Percentiles rank a stretch among this genome's conserved stretches.
Evolutionary conservation across 345 rosid genomes (phyloP).

Genomic region (Mangifera indica): DNA sequence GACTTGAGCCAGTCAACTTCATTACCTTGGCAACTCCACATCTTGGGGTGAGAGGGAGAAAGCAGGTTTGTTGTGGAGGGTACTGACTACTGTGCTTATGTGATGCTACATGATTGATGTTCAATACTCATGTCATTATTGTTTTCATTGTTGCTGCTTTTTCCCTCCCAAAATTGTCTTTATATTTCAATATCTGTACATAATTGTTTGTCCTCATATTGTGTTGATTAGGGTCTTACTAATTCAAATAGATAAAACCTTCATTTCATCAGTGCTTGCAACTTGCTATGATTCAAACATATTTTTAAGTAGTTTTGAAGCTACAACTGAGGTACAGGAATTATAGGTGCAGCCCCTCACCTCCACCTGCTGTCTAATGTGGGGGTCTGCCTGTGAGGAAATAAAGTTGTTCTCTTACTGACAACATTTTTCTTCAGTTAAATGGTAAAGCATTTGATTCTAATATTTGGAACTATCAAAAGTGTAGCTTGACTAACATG

Average conservation of each 20-base stretch:
- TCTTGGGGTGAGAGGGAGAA: conserved; percentile 96
- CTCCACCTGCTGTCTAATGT: background rate
- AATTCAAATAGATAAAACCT: background rate
- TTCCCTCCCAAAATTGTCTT: background rate
- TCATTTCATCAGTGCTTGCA: background rate
- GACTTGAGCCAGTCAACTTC: conserved; percentile 88
- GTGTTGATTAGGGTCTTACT: background rate
- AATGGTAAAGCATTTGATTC: background rate
- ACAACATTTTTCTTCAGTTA: no score
- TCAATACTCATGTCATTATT: background rate
- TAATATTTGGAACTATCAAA: background rate
- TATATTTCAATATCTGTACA: background rate
- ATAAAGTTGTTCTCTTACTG: no score
- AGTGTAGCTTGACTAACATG: background rate
- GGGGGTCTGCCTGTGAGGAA: background rate
- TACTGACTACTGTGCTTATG: conserved; percentile 9
- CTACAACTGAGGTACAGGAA: background rate
- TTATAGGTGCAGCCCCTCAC: background rate
- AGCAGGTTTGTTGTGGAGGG: conserved; percentile 69
- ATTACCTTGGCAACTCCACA: conserved; percentile 98
- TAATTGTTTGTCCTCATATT: background rate
- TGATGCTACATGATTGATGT: background rate
- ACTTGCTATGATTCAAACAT: background rate
- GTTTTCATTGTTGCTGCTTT: background rate
- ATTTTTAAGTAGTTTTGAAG: background rate